phyloP scores from a whole-genome alignment of 2,329 filamentous ascomycete species.

The Ceratocystis harringtonii region DNA sequence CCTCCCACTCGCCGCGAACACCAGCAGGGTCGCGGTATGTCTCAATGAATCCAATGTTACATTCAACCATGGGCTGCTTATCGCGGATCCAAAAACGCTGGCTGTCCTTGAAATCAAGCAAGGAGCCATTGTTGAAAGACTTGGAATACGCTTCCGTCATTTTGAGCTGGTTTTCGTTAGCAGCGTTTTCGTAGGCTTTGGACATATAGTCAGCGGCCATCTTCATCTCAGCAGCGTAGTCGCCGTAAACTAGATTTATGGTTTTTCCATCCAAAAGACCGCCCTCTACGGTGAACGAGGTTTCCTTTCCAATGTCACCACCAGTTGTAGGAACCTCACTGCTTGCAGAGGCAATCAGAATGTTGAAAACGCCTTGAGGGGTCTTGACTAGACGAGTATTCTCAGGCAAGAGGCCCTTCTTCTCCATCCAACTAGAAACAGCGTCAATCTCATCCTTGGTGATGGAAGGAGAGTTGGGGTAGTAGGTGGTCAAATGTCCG shows the following conservation, averaged over 20 bases:
- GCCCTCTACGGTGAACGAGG: constrained; percentile 43
- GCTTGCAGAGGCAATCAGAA: constrained; percentile 57
- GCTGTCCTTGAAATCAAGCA: constrained; percentile 64
- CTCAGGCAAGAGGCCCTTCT: constrained; percentile 56
- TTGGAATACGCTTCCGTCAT: constrained; percentile 62
- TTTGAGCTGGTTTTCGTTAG: constrained; percentile 57
- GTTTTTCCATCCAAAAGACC: constrained; percentile 50
- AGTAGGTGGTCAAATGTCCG: constrained; percentile 69
- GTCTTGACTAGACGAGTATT: constrained; percentile 63
- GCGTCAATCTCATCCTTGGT: constrained; percentile 60
- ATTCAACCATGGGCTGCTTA: constrained; percentile 65
- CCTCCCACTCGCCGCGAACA: constrained; percentile 71
- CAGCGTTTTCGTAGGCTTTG: constrained; percentile 51
- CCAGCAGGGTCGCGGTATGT: constrained; percentile 74
- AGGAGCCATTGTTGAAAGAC: constrained; percentile 59
- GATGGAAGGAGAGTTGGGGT: constrained; percentile 60
- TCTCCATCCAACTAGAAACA: constrained; percentile 57
- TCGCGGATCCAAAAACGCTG: constrained; percentile 73
- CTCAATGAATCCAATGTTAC: constrained; percentile 72
- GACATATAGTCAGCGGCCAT: constrained; percentile 51
- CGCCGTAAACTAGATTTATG: constrained; percentile 58
- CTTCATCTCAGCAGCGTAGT: constrained; percentile 57
- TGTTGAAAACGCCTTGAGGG: constrained; percentile 47
- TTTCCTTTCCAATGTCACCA: constrained; percentile 53
- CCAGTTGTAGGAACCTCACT: constrained; percentile 44